Evolutionary conservation across 306 rosid species (phyloP).

Genomic region (Myrica gale): DNA sequence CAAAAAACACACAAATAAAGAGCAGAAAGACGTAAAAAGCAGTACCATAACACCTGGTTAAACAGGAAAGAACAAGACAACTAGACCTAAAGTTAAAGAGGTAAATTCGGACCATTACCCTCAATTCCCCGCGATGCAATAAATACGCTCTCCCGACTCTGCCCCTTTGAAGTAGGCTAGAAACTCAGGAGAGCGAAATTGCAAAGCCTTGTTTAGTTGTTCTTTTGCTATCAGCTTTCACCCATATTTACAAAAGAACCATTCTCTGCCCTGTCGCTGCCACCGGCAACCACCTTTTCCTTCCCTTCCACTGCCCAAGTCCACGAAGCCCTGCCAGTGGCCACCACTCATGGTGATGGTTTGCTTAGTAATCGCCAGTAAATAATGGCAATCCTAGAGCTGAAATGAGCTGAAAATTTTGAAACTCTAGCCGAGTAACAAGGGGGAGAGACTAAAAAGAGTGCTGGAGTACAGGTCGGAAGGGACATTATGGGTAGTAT

Average conservation of each 20-base stretch:
- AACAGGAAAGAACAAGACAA: conserved; percentile 28
- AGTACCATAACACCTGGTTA: conserved; percentile 21
- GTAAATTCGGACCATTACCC: conserved; percentile 99
- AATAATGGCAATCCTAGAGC: conserved; percentile 4
- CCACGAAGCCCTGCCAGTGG: conserved; percentile 7
- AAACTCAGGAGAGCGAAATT: conserved; percentile 78
- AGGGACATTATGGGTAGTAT: conserved; percentile 65
- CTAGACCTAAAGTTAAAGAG: conserved; percentile 28
- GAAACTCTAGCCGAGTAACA: conserved; percentile 5
- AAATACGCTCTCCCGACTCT: conserved; percentile 72
- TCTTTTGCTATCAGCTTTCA: conserved; percentile 23
- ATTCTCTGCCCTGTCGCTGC: conserved; percentile 28
- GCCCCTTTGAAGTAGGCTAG: conserved; percentile 39
- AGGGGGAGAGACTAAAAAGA: conserved; percentile 18
- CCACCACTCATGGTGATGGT: conserved; percentile 27
- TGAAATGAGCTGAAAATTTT: conserved; percentile 18
- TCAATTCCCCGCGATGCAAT: conserved; percentile 99
- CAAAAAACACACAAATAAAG: neutral
- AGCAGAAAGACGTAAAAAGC: conserved; percentile 29
- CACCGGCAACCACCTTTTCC: conserved; percentile 15
- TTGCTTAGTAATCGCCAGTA: neutral
- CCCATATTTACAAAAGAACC: conserved; percentile 33
- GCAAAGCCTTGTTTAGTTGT: conserved; percentile 53
- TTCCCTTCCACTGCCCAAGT: neutral
- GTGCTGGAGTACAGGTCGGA: conserved; percentile 41